Conservation (phyloP, 2,329 filamentous ascomycete genomes). For the Mycosphaerelloides madeirae region DNA sequence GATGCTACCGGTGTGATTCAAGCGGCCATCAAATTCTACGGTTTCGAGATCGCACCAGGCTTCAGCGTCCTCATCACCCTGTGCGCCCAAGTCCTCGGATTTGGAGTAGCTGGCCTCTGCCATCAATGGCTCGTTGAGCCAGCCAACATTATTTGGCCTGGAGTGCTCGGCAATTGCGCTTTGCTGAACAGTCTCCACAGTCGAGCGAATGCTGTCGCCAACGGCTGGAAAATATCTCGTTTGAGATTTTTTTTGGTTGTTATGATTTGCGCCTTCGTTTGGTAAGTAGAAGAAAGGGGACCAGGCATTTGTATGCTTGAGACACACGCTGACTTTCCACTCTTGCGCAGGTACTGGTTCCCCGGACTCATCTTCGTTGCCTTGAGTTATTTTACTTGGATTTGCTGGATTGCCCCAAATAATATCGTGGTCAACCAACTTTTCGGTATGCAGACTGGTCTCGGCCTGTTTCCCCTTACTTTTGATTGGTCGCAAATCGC, state of each 20-base stretch:
- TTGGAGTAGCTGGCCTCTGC: conserved; percentile 78
- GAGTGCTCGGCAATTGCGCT: conserved; percentile 79
- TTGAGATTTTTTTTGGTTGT: conserved; percentile 80
- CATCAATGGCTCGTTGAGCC: conserved; percentile 77
- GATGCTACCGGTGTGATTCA: conserved; percentile 58
- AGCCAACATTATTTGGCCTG: conserved; percentile 87
- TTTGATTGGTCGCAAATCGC: conserved; percentile 92
- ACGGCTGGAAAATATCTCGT: conserved; percentile 61
- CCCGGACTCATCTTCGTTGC: conserved; percentile 78
- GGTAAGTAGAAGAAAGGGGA: conserved; percentile 42
- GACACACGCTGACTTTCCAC: neutral
- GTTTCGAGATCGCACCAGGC: conserved; percentile 68
- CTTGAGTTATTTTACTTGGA: conserved; percentile 80
- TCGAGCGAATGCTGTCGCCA: conserved; percentile 73
- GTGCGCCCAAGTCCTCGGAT: conserved; percentile 81
- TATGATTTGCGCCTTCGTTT: conserved; percentile 65
- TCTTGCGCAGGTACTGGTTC: conserved; percentile 50
- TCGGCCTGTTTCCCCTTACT: conserved; percentile 76
- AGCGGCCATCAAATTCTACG: conserved; percentile 84
- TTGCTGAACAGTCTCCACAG: conserved; percentile 80
- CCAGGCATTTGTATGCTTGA: conserved; percentile 35
- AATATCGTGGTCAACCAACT: conserved; percentile 83
- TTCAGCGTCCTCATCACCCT: conserved; percentile 81
- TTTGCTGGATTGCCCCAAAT: conserved; percentile 84
- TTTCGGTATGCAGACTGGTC: conserved; percentile 72